A percentile compares a stretch with the other conserved stretches of the same genome.
Conservation (phyloP, 768 basidiomycete genomes). For the Erythrobasidium yunnanense region DNA sequence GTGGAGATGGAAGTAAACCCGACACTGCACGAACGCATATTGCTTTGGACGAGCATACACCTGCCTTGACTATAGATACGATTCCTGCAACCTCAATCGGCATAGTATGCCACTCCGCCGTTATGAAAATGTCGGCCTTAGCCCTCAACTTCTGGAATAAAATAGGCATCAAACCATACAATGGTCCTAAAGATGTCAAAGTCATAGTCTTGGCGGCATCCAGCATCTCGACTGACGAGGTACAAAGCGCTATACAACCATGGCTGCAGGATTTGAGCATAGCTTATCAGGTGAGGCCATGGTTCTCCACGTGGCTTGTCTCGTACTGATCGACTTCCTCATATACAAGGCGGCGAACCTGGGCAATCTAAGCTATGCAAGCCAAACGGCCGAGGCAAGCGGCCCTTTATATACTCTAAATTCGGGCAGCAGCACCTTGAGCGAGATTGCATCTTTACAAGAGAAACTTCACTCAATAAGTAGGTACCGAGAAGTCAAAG, state of each 20-base stretch:
- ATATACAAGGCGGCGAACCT: no score
- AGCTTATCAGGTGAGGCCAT: conserved; percentile 10
- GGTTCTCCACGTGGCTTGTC: no score
- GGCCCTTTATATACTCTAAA: not conserved
- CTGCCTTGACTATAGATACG: not conserved
- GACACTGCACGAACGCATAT: not conserved
- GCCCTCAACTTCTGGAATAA: conserved; percentile 79
- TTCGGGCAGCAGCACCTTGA: not conserved
- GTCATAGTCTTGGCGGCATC: conserved; percentile 47
- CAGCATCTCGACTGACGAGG: not conserved
- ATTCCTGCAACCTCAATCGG: conserved; percentile 49
- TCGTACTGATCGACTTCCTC: no score
- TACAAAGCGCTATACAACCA: not conserved
- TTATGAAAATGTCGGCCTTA: conserved; percentile 60
- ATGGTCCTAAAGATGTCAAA: conserved; percentile 60
- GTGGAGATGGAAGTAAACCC: no score
- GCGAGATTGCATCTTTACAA: not conserved
- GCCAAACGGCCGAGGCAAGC: not conserved
- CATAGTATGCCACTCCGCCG: conserved; percentile 56
- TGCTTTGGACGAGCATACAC: not conserved
- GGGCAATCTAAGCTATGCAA: no score
- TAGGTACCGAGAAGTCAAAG: no score
- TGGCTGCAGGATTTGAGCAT: not conserved
- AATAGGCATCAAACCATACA: conserved; percentile 59
- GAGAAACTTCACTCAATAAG: not conserved